Base-by-base conservation (phyloP, 1,284 basidiomycete genomes). In the Inonotus hispidus region DNA sequence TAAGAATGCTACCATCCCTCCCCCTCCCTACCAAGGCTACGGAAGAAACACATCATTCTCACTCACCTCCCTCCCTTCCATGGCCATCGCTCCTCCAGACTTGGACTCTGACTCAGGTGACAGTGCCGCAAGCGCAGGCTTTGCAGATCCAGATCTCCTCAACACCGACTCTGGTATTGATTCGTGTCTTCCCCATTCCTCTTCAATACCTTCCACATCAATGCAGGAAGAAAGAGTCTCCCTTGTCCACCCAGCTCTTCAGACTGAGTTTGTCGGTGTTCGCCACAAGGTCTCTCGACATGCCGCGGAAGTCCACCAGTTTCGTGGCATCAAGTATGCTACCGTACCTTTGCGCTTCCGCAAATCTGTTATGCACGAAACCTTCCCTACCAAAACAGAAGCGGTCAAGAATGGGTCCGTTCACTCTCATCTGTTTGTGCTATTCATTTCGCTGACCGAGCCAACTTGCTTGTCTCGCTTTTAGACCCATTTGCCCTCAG, bases 401-500 rank as follows among this genome's bases (percentile, higher is more conserved):
- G 84, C 85, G 63, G 80, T 85, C 35, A 78, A 76, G 63, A 76
- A 83, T 67, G 88, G 88, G 88, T 88, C 63, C 64, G 66, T 71
- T n/a, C n/a, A n/a, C 13, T 50, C 46, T 23, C 32, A 19, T 29
- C 0, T 10, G 0, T 43, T 8, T 54, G 53, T 29, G 13, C 32
- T 54, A 43, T 56, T 38, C 19, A 21, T 14, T 21, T 43, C 32
- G 37, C 35, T 27, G 8, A 14, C 11, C n/a, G 37, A 11, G 1
- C 45, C 37, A 8, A 53, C 16, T 16, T 37, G 13, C 7, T 32
- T 43, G 4, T n/a, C 6, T n/a, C 19, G 6, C 29, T 29, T 45
- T 23, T 64, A 90, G 88, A 23, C 85, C 88, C 32, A 86, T 90
- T 65, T 89, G 87, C 66, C 88, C 88, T n/a, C 88, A 90, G 69